Evolutionary conservation across 768 basidiomycete genomes (phyloP).

Genomic region (Steccherinum ochraceum): DNA sequence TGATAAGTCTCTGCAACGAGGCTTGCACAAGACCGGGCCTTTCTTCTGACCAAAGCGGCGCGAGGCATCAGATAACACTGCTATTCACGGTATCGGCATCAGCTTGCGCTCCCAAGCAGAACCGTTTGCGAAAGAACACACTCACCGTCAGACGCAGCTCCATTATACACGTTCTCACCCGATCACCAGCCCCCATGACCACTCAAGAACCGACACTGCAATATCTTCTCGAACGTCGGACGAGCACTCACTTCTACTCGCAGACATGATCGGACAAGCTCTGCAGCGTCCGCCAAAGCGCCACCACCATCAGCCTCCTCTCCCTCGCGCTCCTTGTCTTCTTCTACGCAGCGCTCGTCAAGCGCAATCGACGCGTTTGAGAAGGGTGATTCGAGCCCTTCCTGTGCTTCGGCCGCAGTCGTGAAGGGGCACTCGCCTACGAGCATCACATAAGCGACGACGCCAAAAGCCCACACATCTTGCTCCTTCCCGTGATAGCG

Average conservation of each 20-base stretch:
- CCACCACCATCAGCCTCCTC: slow-evolving; percentile 82
- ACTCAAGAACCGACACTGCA: slow-evolving; percentile 73
- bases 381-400: slow-evolving; percentile 71
- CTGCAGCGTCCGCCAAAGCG: slow-evolving; percentile 76
- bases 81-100: not conserved
- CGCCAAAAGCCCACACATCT: slow-evolving; percentile 97
- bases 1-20: not conserved
- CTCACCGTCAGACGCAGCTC: not conserved
- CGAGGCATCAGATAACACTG: not conserved
- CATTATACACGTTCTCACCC: not conserved
- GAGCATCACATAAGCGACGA: slow-evolving; percentile 92
- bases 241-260: slow-evolving; percentile 71
- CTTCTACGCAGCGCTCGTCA: slow-evolving; percentile 76
- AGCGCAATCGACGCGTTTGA: slow-evolving; percentile 69
- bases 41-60: not conserved
- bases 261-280: slow-evolving; percentile 79
- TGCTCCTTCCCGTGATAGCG: slow-evolving; percentile 95
- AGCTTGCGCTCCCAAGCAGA: not conserved
- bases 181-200: slow-evolving; percentile 71
- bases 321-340: slow-evolving; percentile 59
- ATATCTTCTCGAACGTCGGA: slow-evolving; percentile 81
- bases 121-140: not conserved
- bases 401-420: slow-evolving; percentile 87
- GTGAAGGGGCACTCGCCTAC: slow-evolving; percentile 90
- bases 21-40: not conserved